A percentile compares a stretch with the other conserved stretches of the same genome.
These are phyloP conservation scores for Hypoxylon cercidicola DNA, from an alignment of 495 filamentous ascomycete genomes.

Conservation along the genomic window DNA sequence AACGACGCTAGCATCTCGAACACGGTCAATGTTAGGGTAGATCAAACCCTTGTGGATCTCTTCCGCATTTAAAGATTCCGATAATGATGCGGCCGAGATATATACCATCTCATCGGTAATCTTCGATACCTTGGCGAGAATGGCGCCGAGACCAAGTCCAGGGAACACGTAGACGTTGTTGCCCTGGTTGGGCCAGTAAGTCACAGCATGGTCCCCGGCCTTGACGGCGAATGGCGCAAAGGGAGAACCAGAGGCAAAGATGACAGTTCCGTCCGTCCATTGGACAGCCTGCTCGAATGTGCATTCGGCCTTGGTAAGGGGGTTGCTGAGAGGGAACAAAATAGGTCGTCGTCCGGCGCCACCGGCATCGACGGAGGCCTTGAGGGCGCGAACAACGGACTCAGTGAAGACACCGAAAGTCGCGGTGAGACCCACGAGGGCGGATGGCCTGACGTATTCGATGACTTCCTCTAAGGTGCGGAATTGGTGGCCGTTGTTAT, in stretches of 20 bases:
- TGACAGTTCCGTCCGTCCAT: conserved; percentile 86
- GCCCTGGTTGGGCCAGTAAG: conserved; percentile 90
- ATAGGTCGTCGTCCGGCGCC: conserved; percentile 83
- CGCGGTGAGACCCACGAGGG: conserved; percentile 93
- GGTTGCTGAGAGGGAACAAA: conserved; percentile 95
- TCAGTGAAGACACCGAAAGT: conserved; percentile 95
- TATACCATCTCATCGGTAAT: conserved; percentile 98
- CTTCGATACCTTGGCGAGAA: conserved; percentile 86
- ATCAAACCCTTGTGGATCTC: conserved; percentile 85
- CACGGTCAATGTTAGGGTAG: conserved; percentile 93
- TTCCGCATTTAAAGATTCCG: conserved; percentile 77
- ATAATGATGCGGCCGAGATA: conserved; percentile 84
- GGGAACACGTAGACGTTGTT: conserved; percentile 97
- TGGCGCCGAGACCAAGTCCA: conserved; percentile 93
- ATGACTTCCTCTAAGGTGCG: conserved; percentile 90
- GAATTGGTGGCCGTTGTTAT: conserved; percentile 93
- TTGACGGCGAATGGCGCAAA: conserved; percentile 79
- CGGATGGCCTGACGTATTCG: conserved; percentile 92
- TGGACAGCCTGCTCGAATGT: conserved; percentile 91
- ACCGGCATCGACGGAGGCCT: conserved; percentile 68
- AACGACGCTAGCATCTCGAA: conserved; percentile 86
- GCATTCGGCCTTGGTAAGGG: conserved; percentile 94
- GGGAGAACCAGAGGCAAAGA: conserved; percentile 95
- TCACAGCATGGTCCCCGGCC: conserved; percentile 70
- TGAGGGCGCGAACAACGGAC: conserved; percentile 83